Percentiles rank a stretch among this genome's conserved stretches.
phyloP scores from a whole-genome alignment of 2,329 filamentous ascomycete species.

The Fusarium pseudoanthophilum region DNA sequence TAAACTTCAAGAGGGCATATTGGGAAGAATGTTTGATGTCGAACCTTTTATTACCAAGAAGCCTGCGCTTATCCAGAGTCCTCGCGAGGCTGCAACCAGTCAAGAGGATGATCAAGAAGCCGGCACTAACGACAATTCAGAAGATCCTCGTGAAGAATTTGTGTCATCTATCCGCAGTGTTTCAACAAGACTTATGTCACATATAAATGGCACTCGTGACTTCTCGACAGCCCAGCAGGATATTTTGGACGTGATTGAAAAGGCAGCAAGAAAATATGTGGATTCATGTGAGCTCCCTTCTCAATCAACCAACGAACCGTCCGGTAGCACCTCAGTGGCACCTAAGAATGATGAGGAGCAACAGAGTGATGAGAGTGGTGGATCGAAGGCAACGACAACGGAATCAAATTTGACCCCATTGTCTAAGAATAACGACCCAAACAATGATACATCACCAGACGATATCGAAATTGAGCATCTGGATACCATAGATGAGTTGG shows the following conservation, averaged over 20 bases:
- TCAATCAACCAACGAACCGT: slow-evolving; percentile 28
- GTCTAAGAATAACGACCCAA: slow-evolving; percentile 23
- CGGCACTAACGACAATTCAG: slow-evolving; percentile 11
- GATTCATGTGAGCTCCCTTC: slow-evolving; percentile 48
- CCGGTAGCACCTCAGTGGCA: slow-evolving; percentile 1
- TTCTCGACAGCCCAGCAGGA: slow-evolving; percentile 55
- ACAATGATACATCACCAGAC: slow-evolving; percentile 53
- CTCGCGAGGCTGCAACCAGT: slow-evolving; percentile 20
- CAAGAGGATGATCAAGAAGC: slow-evolving; percentile 39
- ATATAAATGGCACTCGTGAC: slow-evolving; percentile 52
- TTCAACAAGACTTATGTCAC: slow-evolving; percentile 56
- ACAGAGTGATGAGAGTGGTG: background rate
- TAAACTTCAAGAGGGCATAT: slow-evolving; percentile 63
- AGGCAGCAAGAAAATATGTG: slow-evolving; percentile 63
- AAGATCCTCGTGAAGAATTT: slow-evolving; percentile 46
- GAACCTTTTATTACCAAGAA: slow-evolving; percentile 55
- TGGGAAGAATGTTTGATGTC: slow-evolving; percentile 64
- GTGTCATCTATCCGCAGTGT: slow-evolving; percentile 52
- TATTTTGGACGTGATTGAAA: slow-evolving; percentile 61
- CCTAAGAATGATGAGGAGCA: slow-evolving; percentile 17
- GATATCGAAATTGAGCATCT: slow-evolving; percentile 62
- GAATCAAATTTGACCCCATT: background rate
- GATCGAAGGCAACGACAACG: background rate
- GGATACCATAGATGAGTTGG: slow-evolving; percentile 43
- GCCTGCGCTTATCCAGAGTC: slow-evolving; percentile 43